phyloP scores from a whole-genome alignment of 352 stramenopile genomes.

The Pythium pyrilobum region DNA sequence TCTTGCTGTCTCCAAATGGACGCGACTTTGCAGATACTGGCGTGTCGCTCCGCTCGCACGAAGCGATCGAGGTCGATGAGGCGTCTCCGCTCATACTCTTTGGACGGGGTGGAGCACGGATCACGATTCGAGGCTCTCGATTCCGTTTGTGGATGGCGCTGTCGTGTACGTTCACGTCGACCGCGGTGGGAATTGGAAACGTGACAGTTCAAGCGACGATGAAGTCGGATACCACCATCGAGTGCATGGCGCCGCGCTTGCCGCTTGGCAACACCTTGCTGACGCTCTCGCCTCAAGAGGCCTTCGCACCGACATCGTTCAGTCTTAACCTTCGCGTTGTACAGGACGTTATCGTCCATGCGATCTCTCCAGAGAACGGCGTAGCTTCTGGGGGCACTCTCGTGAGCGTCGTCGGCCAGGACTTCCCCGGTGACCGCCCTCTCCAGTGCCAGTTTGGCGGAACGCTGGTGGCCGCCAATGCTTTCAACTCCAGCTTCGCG shows the following conservation, averaged over 20 bases:
- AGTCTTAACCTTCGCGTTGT: background rate
- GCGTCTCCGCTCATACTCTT: background rate
- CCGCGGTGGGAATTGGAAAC: background rate
- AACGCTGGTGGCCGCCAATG: background rate
- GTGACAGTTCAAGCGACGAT: background rate
- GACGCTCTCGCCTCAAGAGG: background rate
- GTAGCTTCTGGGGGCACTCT: constrained; percentile 3
- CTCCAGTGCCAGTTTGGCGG: constrained; percentile 26
- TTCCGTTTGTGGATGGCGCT: constrained; percentile 19
- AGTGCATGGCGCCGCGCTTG: constrained; percentile 10
- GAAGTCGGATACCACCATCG: constrained; percentile 5
- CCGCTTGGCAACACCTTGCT: constrained; percentile 4
- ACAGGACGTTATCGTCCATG: constrained; percentile 6
- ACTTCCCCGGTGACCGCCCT: background rate
- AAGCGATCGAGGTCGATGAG: background rate
- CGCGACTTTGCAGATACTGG: constrained; percentile 11
- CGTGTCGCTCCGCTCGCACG: constrained; percentile 4
- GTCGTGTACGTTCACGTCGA: constrained; percentile 8
- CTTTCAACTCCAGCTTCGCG: constrained; percentile 10
- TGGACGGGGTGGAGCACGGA: background rate
- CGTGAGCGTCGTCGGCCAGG: constrained; percentile 11
- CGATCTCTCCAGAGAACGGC: constrained; percentile 9
- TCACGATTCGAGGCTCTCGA: background rate
- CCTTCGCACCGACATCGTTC: background rate
- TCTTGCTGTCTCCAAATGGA: constrained; percentile 19